Base-by-base conservation (phyloP, 2,329 filamentous ascomycete species). In the Alternaria brassicicola region DNA sequence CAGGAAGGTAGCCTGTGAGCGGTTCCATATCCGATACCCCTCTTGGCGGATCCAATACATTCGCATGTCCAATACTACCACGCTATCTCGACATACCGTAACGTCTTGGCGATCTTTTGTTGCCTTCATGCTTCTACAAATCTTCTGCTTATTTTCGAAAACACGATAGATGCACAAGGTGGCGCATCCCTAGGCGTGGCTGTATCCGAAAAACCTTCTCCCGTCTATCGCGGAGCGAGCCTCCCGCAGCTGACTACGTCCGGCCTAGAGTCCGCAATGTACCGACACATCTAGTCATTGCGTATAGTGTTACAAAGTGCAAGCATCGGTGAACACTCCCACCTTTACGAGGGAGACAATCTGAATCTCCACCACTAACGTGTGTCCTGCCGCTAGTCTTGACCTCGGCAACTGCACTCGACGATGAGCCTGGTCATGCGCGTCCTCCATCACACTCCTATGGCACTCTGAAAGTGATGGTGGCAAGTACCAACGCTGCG, bases 1-100 rank as follows among this genome's bases (percentile, higher is more conserved):
- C 73, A 77, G 61, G 72, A 75, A 30, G 72, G 70, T 6, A 67
- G 49, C 38, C 53, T 67, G 4, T 68, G 49, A 49, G 30, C 31
- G n/a, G 31, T 26, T 4, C 21, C 21, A 36, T 36, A 6, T 49
- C 31, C 2, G 31, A 38, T 8, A 35, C 4, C 15, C 13, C 19
- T 33, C 19, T 17, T 25, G 25, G 19, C n/a, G 8, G 19, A 33
- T 49, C 31, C 31, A n/a, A 49, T n/a, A 28, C 21, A 26, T 10
- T 15, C 42, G 26, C 28, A 10, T 31, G 9, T 19, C 17, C 21
- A 21, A 31, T 25, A 25, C 9, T 19, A 6, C 6, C 13, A 19
- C 1, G 10, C 9, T 36, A 10, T 30, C 7, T 43, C 38, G 21
- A 28, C 10, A 31, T 43, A 15, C 25, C 26, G 21, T 30, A 2